Evolutionary conservation across 495 filamentous ascomycete species (phyloP).

Genomic region (Neurospora pannonica): DNA sequence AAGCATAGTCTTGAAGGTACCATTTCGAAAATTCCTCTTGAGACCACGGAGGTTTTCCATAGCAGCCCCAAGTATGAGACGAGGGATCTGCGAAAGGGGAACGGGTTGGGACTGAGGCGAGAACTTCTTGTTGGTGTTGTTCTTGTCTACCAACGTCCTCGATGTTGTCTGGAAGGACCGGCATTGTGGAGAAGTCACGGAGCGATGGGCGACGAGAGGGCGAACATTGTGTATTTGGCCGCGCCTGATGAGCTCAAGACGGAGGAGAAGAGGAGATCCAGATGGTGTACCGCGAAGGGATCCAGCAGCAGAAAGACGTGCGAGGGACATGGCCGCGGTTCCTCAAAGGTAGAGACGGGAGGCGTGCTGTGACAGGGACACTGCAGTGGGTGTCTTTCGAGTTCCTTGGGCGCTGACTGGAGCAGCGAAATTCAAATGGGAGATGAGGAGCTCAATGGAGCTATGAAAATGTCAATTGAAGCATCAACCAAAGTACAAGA

Average conservation of each 20-base stretch:
- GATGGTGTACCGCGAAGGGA: not conserved
- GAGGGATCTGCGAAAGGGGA: conserved; percentile 8
- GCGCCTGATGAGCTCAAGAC: not conserved
- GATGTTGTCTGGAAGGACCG: conserved; percentile 14
- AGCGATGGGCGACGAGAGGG: not conserved
- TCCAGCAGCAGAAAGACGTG: not conserved
- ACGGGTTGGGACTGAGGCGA: conserved; percentile 11
- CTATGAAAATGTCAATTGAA: not conserved
- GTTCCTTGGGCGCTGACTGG: not conserved
- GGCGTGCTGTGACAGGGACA: not conserved
- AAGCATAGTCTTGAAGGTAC: conserved; percentile 23
- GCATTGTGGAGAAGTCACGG: conserved; percentile 1
- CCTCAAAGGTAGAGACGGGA: not conserved
- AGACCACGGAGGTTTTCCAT: conserved; percentile 23
- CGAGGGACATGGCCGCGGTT: not conserved
- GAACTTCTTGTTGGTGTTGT: conserved; percentile 10
- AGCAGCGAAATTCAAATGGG: not conserved
- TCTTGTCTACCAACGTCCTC: not conserved
- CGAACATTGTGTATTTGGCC: not conserved
- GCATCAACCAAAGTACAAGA: not conserved
- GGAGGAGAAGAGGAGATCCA: not conserved
- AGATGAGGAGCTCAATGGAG: not conserved
- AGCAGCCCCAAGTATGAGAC: conserved; percentile 21
- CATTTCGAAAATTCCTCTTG: conserved; percentile 22
- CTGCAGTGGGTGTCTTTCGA: not conserved